Evolutionary conservation across 1,284 basidiomycete species (phyloP).

Genomic region (Rhodotorula mucilaginosa): DNA sequence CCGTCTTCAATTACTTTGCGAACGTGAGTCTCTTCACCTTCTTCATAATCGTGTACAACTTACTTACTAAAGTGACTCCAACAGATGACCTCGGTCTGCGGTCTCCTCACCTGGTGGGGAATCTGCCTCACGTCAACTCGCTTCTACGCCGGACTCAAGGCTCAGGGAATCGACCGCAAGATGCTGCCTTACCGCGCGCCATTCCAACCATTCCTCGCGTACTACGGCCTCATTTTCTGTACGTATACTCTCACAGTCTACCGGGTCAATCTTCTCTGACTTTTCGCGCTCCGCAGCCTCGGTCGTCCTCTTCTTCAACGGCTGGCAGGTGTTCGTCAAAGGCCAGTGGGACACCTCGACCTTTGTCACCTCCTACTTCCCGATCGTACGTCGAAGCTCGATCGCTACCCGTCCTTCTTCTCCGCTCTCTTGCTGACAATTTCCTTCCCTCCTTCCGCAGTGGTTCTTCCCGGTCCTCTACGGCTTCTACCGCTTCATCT

Average conservation of each 20-base stretch:
- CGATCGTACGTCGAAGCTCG: background rate
- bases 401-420: too few species aligned
- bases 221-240: constrained; percentile 25
- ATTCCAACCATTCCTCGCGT: constrained; percentile 47
- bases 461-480: constrained; percentile 75
- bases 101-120: constrained; percentile 58
- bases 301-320: constrained; percentile 40
- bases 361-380: constrained; percentile 13
- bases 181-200: constrained; percentile 54
- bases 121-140: constrained; percentile 66
- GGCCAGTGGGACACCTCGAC: constrained; percentile 56
- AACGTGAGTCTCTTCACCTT: constrained; percentile 12
- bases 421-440: too few species aligned
- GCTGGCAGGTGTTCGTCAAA: constrained; percentile 46
- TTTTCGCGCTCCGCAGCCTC: background rate
- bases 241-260: background rate
- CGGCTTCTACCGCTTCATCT: constrained; percentile 50
- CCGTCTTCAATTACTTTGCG: constrained; percentile 32
- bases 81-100: constrained; percentile 41
- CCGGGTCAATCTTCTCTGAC: background rate
- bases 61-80: background rate
- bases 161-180: constrained; percentile 60
- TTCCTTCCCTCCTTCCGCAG: background rate
- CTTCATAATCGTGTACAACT: background rate
- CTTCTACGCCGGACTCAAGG: constrained; percentile 64